Evolutionary conservation across 345 rosid genomes (phyloP).

Genomic region (Sonneratia caseolaris): DNA sequence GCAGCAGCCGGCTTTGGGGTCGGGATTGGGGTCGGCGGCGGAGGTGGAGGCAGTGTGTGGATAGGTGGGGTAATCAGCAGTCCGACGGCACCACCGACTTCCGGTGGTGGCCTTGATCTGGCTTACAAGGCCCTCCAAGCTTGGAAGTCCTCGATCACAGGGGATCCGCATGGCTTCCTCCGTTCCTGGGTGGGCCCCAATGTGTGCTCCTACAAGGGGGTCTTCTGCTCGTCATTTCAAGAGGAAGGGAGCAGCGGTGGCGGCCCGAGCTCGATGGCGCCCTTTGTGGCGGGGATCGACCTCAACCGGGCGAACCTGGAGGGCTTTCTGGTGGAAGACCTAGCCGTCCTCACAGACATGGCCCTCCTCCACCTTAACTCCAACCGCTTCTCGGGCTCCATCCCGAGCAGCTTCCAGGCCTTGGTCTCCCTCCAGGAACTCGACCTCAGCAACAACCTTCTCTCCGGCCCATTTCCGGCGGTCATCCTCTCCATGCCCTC

Average conservation of each 20-base stretch:
- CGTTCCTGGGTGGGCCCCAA: conserved; percentile 66
- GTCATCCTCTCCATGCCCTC: conserved; percentile 51
- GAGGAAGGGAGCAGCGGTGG: conserved; percentile 6
- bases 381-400: conserved; percentile 65
- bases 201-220: conserved; percentile 79
- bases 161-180: conserved; percentile 58
- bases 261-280: not conserved
- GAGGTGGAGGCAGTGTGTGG: conserved; percentile 35
- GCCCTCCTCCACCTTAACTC: conserved; percentile 73
- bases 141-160: conserved; percentile 70
- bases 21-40: conserved; percentile 43
- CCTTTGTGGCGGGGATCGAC: conserved; percentile 59
- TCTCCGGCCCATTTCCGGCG: conserved; percentile 65
- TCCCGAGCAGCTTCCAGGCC: conserved; percentile 53
- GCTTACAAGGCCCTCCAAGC: conserved; percentile 75
- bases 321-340: conserved; percentile 61
- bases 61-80: conserved; percentile 23
- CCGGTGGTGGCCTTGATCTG: conserved; percentile 8
- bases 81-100: not conserved
- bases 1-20: conserved; percentile 34
- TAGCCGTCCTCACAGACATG: conserved; percentile 49
- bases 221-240: conserved; percentile 34
- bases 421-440: conserved; percentile 58
- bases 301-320: conserved; percentile 75
- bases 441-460: conserved; percentile 74